These are phyloP conservation scores for Euphrasia confusa DNA, from an alignment of 257 asterid genomes.

Conservation along the genomic window DNA sequence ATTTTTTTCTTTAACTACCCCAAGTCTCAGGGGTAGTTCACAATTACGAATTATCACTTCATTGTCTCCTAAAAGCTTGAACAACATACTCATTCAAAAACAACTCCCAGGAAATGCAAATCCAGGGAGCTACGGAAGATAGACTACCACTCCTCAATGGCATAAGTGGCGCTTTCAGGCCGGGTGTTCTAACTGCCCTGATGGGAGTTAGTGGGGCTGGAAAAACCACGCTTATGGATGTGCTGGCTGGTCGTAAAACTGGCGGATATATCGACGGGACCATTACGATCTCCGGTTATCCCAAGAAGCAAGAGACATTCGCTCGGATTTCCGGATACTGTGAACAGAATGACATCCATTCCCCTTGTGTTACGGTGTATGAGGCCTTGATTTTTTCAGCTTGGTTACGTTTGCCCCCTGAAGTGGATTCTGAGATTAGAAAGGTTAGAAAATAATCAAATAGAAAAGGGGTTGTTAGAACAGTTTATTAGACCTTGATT, in stretches of 20 bases:
- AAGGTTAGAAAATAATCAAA: constrained; percentile 31
- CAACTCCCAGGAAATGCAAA: constrained; percentile 35
- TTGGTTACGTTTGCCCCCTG: constrained; percentile 56
- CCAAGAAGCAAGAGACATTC: constrained; percentile 58
- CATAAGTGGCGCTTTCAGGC: constrained; percentile 61
- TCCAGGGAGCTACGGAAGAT: constrained; percentile 40
- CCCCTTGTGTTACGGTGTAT: constrained; percentile 51
- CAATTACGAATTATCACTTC: not conserved
- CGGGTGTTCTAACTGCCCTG: constrained; percentile 62
- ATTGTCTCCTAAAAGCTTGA: not conserved
- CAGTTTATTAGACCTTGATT: not conserved
- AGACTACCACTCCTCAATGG: constrained; percentile 46
- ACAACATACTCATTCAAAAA: not conserved
- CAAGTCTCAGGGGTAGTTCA: not conserved
- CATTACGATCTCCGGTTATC: constrained; percentile 55
- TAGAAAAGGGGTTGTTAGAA: not conserved
- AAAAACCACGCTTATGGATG: constrained; percentile 70
- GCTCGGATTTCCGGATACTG: constrained; percentile 68
- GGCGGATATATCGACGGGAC: constrained; percentile 61
- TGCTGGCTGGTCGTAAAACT: constrained; percentile 64
- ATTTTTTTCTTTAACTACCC: not conserved
- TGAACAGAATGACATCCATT: constrained; percentile 63
- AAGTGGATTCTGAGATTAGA: constrained; percentile 34
- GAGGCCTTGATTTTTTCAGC: constrained; percentile 63
- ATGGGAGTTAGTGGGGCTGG: constrained; percentile 81